Evolutionary conservation across 805 yeast genomes (phyloP), one percentile per base, ranked within the genome.

Genomic region (Ogataea paraovalis): DNA sequence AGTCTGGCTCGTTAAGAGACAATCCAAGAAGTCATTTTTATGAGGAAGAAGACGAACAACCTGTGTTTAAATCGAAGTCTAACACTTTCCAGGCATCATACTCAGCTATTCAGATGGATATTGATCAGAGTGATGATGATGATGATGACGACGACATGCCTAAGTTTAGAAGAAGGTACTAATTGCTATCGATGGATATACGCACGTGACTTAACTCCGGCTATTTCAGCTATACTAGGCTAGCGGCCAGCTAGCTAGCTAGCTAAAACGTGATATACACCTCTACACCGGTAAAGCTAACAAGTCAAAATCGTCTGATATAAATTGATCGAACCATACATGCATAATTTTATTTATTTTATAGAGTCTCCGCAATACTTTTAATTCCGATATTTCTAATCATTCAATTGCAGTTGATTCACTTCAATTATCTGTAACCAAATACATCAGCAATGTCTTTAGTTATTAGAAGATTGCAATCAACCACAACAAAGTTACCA

Each of bases 61-160:
- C 44, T 32, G 37, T 20, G n/a, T 42, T 42, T 39, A 42, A 22
- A 32, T 16, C 37, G n/a, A 13, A 27, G 7, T 6, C 39, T 4
- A 32, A 25, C 13, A 19, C 23, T 21, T 6, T 10, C 20, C n/a
- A n/a, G 12, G 3, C 30, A 5, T n/a, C 30, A 3, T 16, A 34
- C 21, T 4, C 9, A 13, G 20, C 18, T n/a, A 21, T 20, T 4
- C 16, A 22, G 20, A 20, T 18, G n/a, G 42, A n/a, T 4, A 12
- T 8, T 16, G 33, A 19, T 6, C 7, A n/a, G 10, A 20, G 7
- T 3, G 33, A 41, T 23, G 49, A 48, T 14, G 53, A 49, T n/a
- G 58, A 55, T 13, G 57, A 53, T 33, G 68, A 67, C 25, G 66
- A 59, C n/a, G 66, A 60, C 44, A 53, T 57, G 3, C 65, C 68